phyloP scores from a whole-genome alignment of 768 basidiomycete species.

The Russula foetens region DNA sequence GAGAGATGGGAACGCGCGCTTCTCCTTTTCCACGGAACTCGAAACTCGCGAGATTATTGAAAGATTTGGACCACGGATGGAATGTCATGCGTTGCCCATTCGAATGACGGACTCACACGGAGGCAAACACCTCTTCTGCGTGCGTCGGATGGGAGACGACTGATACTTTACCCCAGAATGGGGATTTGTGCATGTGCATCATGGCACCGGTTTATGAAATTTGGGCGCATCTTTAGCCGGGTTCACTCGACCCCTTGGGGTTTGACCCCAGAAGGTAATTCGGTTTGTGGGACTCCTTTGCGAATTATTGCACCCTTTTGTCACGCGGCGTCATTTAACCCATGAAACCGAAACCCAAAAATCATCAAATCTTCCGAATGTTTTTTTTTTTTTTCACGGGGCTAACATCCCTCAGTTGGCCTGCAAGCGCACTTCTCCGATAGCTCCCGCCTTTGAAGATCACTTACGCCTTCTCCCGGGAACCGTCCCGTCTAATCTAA shows the following conservation, averaged over 20 bases:
- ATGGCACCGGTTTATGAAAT: background rate
- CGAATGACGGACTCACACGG: slow-evolving; percentile 1
- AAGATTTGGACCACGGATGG: slow-evolving; percentile 2
- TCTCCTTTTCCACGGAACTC: too few species aligned
- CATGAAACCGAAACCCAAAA: slow-evolving; percentile 8
- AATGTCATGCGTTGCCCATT: background rate
- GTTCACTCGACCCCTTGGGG: background rate
- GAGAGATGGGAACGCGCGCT: background rate
- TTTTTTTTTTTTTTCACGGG: background rate
- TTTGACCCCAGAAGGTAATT: background rate
- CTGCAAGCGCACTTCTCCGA: slow-evolving; percentile 1
- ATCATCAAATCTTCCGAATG: background rate
- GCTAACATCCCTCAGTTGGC: background rate
- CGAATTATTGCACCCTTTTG: background rate
- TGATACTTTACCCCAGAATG: background rate
- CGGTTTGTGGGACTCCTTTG: background rate
- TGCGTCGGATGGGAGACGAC: background rate
- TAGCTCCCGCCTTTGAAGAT: background rate
- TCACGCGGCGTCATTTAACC: slow-evolving; percentile 11
- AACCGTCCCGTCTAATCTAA: background rate
- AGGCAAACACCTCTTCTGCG: background rate
- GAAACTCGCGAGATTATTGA: background rate
- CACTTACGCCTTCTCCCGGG: slow-evolving; percentile 6
- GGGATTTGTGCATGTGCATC: background rate
- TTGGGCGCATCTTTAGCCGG: background rate